Conservation (phyloP, 768 basidiomycete species). For the Melanogaster broomeanus region DNA sequence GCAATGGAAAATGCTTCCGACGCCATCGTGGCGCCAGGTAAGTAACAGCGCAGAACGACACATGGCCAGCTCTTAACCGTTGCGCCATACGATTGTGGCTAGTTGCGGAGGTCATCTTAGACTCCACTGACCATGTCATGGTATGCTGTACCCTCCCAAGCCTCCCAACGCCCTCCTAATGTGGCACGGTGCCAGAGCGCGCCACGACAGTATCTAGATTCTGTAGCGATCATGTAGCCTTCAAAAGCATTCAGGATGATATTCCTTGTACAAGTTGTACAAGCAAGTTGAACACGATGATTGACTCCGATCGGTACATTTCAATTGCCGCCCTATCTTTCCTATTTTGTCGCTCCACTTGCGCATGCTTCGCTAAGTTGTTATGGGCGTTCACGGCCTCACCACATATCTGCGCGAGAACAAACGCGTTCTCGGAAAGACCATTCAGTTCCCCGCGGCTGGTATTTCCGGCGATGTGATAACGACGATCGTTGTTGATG, state of each 20-base stretch:
- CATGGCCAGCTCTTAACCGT: too few relatives aligned
- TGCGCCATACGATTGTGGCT: too few relatives aligned
- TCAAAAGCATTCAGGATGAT: background rate
- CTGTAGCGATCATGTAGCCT: background rate
- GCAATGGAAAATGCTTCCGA: too few relatives aligned
- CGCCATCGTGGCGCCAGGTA: too few relatives aligned
- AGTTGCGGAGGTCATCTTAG: too few relatives aligned
- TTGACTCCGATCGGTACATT: too few relatives aligned
- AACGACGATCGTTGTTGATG: constrained; percentile 72
- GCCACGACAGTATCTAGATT: constrained; percentile 4
- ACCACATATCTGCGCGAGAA: constrained; percentile 53
- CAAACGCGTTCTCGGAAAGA: constrained; percentile 39
- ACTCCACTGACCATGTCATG: too few relatives aligned
- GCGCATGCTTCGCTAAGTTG: constrained; percentile 8
- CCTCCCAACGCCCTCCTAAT: background rate
- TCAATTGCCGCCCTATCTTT: background rate
- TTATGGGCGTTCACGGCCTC: constrained; percentile 55
- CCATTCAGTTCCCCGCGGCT: constrained; percentile 29
- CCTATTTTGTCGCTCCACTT: constrained; percentile 3
- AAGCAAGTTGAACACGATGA: too few relatives aligned
- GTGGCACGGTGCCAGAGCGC: background rate
- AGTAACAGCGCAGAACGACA: too few relatives aligned
- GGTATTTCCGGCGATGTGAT: constrained; percentile 7
- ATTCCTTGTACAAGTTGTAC: background rate
- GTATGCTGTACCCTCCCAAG: background rate